phyloP scores from a whole-genome alignment of 257 asterid species.

The Nyctanthes arbortristis region DNA sequence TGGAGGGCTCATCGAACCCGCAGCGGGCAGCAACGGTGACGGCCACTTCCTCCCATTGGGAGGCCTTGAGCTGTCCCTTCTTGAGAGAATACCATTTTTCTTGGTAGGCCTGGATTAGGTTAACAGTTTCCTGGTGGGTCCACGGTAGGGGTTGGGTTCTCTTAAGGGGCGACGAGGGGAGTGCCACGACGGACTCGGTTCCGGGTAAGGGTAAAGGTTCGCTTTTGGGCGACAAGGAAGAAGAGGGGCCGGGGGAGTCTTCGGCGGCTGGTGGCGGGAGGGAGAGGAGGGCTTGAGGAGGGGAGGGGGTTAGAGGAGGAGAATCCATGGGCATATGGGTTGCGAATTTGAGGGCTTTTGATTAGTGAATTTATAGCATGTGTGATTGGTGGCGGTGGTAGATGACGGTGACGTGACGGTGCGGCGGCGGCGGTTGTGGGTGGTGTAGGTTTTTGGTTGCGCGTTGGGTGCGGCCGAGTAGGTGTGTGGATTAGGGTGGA shows the following conservation, averaged over 20 bases:
- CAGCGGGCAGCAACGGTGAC: slow-evolving; percentile 79
- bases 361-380: slow-evolving; percentile 6
- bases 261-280: slow-evolving; percentile 24
- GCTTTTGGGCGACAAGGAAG: slow-evolving; percentile 25
- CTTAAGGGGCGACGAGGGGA: slow-evolving; percentile 40
- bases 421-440: slow-evolving; percentile 32
- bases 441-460: neutral
- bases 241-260: slow-evolving; percentile 27
- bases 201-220: slow-evolving; percentile 7
- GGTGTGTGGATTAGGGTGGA: slow-evolving; percentile 23
- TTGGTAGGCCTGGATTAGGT: slow-evolving; percentile 81
- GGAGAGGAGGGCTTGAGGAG: slow-evolving; percentile 18
- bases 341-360: slow-evolving; percentile 6
- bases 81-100: slow-evolving; percentile 90
- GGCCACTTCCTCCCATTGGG: slow-evolving; percentile 84
- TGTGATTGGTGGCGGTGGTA: slow-evolving; percentile 7
- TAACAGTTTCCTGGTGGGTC: slow-evolving; percentile 82
- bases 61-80: slow-evolving; percentile 82
- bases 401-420: slow-evolving; percentile 23
- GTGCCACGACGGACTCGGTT: slow-evolving; percentile 18
- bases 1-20: slow-evolving; percentile 69
- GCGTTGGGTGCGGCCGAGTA: slow-evolving; percentile 30
- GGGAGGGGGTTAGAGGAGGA: slow-evolving; percentile 33
- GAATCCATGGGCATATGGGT: slow-evolving; percentile 27
- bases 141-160: slow-evolving; percentile 75